phyloP scores from a whole-genome alignment of 805 yeast genomes.

The Candida anglica region DNA sequence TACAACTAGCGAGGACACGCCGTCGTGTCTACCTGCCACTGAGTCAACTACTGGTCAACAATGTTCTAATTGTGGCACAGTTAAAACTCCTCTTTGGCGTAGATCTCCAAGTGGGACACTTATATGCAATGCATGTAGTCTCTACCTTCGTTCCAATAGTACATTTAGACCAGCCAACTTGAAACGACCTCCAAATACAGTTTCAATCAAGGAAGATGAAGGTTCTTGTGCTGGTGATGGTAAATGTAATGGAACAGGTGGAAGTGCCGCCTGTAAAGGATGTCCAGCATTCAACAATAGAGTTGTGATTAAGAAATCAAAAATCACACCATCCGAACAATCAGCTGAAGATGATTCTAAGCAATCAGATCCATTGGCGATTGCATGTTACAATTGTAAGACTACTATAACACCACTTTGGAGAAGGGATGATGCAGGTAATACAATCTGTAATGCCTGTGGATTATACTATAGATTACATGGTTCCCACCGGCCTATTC shows the following conservation, averaged over 20 bases:
- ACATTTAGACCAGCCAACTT: conserved; percentile 63
- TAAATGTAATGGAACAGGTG: conserved; percentile 85
- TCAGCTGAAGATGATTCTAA: conserved; percentile 6
- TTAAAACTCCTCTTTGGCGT: conserved; percentile 57
- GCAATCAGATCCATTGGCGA: conserved; percentile 46
- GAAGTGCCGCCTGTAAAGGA: conserved; percentile 71
- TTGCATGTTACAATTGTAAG: conserved; percentile 80
- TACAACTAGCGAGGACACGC: too few relatives aligned
- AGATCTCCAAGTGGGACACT: conserved; percentile 53
- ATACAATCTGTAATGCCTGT: conserved; percentile 86
- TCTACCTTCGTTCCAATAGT: conserved; percentile 55
- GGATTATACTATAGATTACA: conserved; percentile 75
- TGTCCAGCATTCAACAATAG: conserved; percentile 84
- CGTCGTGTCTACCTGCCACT: too few relatives aligned
- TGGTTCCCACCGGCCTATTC: conserved; percentile 72
- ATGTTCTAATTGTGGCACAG: conserved; percentile 54
- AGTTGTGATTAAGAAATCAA: conserved; percentile 29
- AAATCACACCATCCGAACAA: not conserved
- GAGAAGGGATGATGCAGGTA: conserved; percentile 79
- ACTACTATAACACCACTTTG: conserved; percentile 85
- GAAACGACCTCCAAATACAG: conserved; percentile 53
- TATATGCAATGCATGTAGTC: conserved; percentile 59
- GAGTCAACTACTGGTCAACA: conserved; percentile 32
- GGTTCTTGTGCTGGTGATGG: conserved; percentile 77
- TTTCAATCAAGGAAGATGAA: conserved; percentile 35